phyloP scores from a whole-genome alignment of 1,284 basidiomycete species.

The Thelephora terrestris region DNA sequence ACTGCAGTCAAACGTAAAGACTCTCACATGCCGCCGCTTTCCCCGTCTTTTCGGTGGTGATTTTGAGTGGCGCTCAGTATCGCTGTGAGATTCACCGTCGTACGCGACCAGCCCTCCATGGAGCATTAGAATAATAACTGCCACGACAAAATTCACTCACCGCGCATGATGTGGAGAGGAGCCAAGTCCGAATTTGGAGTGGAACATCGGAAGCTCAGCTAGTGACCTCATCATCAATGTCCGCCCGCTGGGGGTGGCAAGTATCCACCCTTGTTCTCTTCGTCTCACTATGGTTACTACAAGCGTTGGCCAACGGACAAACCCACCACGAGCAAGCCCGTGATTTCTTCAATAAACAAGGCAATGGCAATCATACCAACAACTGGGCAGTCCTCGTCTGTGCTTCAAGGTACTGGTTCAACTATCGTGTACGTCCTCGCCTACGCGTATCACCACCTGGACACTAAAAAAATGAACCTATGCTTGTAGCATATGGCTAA shows the following conservation, averaged over 20 bases:
- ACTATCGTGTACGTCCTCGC: slow-evolving; percentile 72
- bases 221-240: not conserved
- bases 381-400: slow-evolving; percentile 99
- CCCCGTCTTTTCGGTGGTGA: slow-evolving; percentile 15
- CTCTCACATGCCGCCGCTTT: slow-evolving; percentile 44
- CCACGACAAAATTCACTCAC: not conserved
- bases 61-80: slow-evolving; percentile 34
- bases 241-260: not conserved
- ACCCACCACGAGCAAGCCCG: slow-evolving; percentile 9
- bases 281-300: not conserved
- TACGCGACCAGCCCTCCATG: slow-evolving; percentile 53
- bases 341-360: slow-evolving; percentile 15
- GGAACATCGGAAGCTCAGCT: not conserved
- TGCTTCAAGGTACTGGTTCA: slow-evolving; percentile 96
- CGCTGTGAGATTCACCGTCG: slow-evolving; percentile 52
- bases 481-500: slow-evolving; percentile 89
- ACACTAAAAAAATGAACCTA: no score
- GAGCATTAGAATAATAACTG: not conserved
- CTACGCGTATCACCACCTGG: not conserved
- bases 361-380: slow-evolving; percentile 60
- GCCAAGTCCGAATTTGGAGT: not conserved
- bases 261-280: not conserved
- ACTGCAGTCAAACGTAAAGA: slow-evolving; percentile 28
- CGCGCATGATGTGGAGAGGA: not conserved
- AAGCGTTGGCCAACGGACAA: not conserved